Percentiles rank a stretch among this genome's conserved stretches.
phyloP scores from a whole-genome alignment of 306 rosid species.

The Dryas alaskensis region DNA sequence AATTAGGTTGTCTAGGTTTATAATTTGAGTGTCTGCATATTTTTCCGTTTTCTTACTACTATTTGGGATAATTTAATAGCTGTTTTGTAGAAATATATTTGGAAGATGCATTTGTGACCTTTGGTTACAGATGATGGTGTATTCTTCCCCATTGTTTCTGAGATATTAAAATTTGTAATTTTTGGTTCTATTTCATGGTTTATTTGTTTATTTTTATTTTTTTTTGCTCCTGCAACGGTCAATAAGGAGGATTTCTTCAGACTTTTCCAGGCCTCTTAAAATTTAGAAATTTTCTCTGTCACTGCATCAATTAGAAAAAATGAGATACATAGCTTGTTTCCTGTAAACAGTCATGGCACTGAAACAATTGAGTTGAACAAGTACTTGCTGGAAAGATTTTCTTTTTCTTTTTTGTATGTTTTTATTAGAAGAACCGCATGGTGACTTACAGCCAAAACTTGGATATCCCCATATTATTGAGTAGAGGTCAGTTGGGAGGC shows the following conservation, averaged over 20 bases:
- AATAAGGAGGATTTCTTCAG: background rate
- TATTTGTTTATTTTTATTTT: background rate
- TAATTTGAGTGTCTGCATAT: background rate
- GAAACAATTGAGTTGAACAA: background rate
- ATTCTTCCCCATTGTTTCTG: background rate
- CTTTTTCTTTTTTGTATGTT: background rate
- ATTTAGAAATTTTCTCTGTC: background rate
- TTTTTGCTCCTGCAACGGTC: background rate
- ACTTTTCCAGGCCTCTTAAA: background rate
- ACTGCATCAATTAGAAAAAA: background rate
- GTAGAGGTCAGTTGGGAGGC: background rate
- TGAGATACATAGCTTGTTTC: background rate
- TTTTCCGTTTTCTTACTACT: background rate
- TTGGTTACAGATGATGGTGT: background rate
- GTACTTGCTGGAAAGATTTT: background rate
- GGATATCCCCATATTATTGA: background rate
- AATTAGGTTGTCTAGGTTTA: background rate
- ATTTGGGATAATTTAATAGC: background rate
- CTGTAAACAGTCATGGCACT: background rate
- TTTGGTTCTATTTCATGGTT: background rate
- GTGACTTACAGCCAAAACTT: background rate
- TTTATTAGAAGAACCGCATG: background rate
- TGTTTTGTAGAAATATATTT: slow-evolving; percentile 1
- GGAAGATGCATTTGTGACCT: background rate
- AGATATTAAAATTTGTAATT: background rate